These are phyloP conservation scores for Coemansia sp. DNA, from an alignment of 192 early-diverging fungal genomes.

Conservation along the genomic window DNA sequence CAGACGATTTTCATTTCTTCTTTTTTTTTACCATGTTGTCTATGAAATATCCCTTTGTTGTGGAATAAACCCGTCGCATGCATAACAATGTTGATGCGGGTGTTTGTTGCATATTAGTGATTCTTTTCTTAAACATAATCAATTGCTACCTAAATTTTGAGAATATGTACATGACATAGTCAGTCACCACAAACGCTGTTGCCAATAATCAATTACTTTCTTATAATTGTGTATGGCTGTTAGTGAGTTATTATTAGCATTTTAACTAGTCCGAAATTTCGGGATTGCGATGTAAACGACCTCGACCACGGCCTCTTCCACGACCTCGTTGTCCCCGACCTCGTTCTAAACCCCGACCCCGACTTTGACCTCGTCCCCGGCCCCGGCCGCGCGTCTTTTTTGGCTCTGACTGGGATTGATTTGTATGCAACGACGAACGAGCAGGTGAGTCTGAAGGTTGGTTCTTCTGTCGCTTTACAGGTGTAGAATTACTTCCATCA, in stretches of 20 bases:
- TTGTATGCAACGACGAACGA: not conserved
- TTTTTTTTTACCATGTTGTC: not conserved
- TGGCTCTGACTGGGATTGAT: not conserved
- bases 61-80: not conserved
- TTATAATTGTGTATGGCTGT: too few relatives aligned
- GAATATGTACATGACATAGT: too few relatives aligned
- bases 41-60: not conserved
- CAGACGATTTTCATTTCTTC: not conserved
- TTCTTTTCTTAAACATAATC: not conserved
- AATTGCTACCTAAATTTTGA: too few relatives aligned
- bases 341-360: not conserved
- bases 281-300: not conserved
- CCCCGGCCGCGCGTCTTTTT: not conserved
- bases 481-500: not conserved
- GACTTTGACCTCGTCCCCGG: not conserved
- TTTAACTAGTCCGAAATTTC: not conserved
- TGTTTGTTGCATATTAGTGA: not conserved
- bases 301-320: not conserved
- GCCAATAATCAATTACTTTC: too few relatives aligned
- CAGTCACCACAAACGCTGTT: too few relatives aligned
- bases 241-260: not conserved
- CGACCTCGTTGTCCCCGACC: too few relatives aligned
- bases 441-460: not conserved
- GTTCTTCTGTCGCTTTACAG: not conserved
- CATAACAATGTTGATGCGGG: not conserved